Percentiles rank a stretch among this genome's conserved stretches.
These are phyloP conservation scores for Ophiocordyceps unilateralis DNA, from an alignment of 2,329 filamentous ascomycete genomes.

Conservation along the genomic window DNA sequence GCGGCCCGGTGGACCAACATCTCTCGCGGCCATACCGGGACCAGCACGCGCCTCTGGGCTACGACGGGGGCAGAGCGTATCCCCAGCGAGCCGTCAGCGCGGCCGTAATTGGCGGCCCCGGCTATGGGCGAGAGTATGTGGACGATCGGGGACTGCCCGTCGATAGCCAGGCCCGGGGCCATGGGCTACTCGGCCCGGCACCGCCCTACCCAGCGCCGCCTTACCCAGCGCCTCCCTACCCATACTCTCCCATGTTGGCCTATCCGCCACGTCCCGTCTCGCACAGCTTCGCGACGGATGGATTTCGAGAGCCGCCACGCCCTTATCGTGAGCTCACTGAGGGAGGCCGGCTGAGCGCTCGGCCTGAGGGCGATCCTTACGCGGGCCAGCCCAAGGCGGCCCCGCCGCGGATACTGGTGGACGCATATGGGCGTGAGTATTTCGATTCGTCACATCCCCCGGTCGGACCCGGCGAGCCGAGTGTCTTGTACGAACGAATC, in stretches of 20 bases:
- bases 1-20: conserved; percentile 16
- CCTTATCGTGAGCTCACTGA: conserved; percentile 27
- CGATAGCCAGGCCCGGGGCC: conserved; percentile 15
- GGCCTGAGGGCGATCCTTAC: conserved; percentile 30
- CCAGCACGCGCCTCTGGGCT: conserved; percentile 15
- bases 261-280: conserved; percentile 22
- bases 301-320: conserved; percentile 22
- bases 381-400: conserved; percentile 34
- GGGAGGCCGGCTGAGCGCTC: conserved; percentile 26
- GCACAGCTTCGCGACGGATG: conserved; percentile 22
- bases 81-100: conserved; percentile 10
- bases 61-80: conserved; percentile 11
- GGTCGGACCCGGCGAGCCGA: conserved; percentile 26
- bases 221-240: conserved; percentile 14
- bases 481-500: conserved; percentile 49
- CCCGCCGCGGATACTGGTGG: conserved; percentile 55
- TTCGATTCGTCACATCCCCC: conserved; percentile 31
- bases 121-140: conserved; percentile 16
- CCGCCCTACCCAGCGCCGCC: too few species aligned
- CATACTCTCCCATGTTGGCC: conserved; percentile 19
- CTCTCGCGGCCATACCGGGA: conserved; percentile 12
- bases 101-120: conserved; percentile 10
- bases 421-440: conserved; percentile 72
- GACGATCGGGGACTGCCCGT: conserved; percentile 14
- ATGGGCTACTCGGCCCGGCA: conserved; percentile 19